Percentiles rank a stretch among this genome's conserved stretches.
These are phyloP conservation scores for Emergomyces pasteurianus DNA, from an alignment of 2,329 filamentous ascomycete genomes.

Conservation along the genomic window DNA sequence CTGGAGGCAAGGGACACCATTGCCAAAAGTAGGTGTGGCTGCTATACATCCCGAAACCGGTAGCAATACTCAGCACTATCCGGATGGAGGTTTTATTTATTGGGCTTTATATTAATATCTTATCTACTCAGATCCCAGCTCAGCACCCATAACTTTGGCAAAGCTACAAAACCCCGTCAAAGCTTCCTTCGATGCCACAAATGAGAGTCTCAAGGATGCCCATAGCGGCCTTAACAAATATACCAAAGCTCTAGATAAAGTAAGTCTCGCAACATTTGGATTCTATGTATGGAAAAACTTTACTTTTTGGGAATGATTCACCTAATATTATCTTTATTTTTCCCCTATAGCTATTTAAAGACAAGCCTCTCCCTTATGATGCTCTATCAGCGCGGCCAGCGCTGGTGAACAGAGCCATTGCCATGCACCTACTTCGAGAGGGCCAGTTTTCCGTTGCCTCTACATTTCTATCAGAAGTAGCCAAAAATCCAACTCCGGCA, in stretches of 20 bases:
- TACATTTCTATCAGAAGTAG: slow-evolving; percentile 67
- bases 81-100: neutral
- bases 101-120: slow-evolving; percentile 7
- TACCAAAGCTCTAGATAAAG: slow-evolving; percentile 73
- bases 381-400: slow-evolving; percentile 61
- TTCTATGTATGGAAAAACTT: neutral
- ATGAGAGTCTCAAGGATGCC: slow-evolving; percentile 68
- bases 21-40: slow-evolving; percentile 44
- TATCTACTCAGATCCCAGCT: slow-evolving; percentile 48
- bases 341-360: slow-evolving; percentile 48
- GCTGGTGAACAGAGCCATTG: slow-evolving; percentile 84
- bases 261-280: slow-evolving; percentile 23
- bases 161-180: slow-evolving; percentile 81
- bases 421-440: slow-evolving; percentile 91
- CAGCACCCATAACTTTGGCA: slow-evolving; percentile 61
- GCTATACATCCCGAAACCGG: neutral
- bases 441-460: slow-evolving; percentile 83
- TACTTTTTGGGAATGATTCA: neutral
- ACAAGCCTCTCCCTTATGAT: slow-evolving; percentile 61
- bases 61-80: neutral
- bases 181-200: slow-evolving; percentile 65
- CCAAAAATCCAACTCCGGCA: slow-evolving; percentile 32
- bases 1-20: slow-evolving; percentile 62
- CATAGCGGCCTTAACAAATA: slow-evolving; percentile 74
- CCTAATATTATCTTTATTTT: neutral